Conservation (phyloP, 176 grass and related monocot genomes). For the Miscanthus lutarioriparius region DNA sequence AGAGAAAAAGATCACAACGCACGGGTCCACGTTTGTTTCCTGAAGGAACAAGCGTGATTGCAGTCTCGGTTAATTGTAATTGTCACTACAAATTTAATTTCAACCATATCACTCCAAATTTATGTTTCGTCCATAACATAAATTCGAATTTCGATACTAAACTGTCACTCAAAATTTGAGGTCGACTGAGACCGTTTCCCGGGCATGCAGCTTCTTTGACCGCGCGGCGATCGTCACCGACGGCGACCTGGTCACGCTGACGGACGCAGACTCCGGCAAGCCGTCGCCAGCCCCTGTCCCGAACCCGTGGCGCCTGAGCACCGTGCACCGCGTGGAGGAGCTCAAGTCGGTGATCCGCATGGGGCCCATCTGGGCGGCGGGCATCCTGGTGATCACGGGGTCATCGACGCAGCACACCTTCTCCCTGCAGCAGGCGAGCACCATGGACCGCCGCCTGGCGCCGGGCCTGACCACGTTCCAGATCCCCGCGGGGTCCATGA, state of each 20-base stretch:
- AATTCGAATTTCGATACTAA: neutral
- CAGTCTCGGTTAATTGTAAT: neutral
- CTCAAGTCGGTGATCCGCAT: constrained; percentile 76
- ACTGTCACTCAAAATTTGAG: neutral
- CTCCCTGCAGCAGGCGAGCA: constrained; percentile 72
- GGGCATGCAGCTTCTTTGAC: constrained; percentile 58
- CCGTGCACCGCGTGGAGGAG: constrained; percentile 86
- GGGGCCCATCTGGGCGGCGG: constrained; percentile 81
- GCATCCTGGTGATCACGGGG: constrained; percentile 78
- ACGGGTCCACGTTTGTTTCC: neutral
- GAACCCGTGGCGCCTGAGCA: constrained; percentile 72
- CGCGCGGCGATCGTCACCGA: constrained; percentile 66
- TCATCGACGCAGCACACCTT: constrained; percentile 69
- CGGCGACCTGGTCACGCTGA: constrained; percentile 24
- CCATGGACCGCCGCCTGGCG: constrained; percentile 74
- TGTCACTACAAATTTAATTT: neutral
- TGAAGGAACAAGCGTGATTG: neutral
- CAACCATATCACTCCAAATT: too few relatives aligned
- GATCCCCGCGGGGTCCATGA: constrained; percentile 80
- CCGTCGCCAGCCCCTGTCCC: neutral
- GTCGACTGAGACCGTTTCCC: neutral
- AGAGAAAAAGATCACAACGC: neutral
- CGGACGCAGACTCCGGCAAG: constrained; percentile 13
- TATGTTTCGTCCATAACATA: too few relatives aligned
- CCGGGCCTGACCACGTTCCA: constrained; percentile 51